These are phyloP conservation scores for Saprolegnia parasitica DNA, from an alignment of 352 stramenopile genomes.

Conservation along the genomic window DNA sequence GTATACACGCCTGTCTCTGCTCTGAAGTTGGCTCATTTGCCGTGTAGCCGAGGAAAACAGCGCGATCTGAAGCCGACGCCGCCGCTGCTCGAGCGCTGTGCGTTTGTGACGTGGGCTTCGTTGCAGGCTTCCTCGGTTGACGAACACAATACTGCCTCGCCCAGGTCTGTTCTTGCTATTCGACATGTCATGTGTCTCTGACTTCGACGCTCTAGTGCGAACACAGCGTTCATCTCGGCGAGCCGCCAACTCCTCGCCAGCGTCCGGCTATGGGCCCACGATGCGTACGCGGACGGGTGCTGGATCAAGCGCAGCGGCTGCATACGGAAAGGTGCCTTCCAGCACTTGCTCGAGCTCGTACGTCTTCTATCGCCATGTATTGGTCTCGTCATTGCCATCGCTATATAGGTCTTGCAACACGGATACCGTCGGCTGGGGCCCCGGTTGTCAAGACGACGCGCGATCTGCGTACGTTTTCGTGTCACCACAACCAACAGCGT, in stretches of 20 bases:
- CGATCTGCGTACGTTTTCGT: too few relatives aligned
- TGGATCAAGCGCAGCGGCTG: slow-evolving; percentile 18
- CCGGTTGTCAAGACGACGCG: too few relatives aligned
- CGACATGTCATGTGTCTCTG: neutral
- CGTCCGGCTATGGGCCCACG: slow-evolving; percentile 4
- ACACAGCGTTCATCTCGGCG: neutral
- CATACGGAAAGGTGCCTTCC: neutral
- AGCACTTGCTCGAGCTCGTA: neutral
- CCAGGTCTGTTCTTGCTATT: neutral
- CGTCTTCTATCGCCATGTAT: neutral
- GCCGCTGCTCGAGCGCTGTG: neutral
- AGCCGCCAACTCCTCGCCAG: neutral
- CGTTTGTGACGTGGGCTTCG: neutral
- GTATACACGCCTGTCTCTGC: neutral
- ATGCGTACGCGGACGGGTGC: neutral
- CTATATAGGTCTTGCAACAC: neutral
- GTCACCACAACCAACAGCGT: neutral
- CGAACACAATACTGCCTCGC: neutral
- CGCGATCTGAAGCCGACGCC: neutral
- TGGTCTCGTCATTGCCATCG: too few relatives aligned
- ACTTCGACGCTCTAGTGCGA: neutral
- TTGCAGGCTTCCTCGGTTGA: neutral
- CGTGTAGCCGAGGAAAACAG: neutral
- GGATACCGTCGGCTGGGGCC: neutral
- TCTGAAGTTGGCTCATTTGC: neutral